phyloP scores from a whole-genome alignment of 805 yeast species.

The Brettanomyces custersianus region DNA sequence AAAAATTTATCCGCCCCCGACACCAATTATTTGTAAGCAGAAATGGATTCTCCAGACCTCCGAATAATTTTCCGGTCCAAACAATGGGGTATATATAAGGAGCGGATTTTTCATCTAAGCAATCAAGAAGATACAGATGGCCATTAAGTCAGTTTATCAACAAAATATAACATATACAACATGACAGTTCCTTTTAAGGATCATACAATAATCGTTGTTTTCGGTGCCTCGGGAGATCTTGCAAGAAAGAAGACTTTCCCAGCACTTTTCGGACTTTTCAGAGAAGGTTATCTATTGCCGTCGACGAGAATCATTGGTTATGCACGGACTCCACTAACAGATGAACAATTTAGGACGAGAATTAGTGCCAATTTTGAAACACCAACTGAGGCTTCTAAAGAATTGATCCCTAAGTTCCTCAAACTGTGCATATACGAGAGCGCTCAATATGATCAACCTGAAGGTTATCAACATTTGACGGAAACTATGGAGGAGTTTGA shows the following conservation, averaged over 20 bases:
- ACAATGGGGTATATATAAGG: too few relatives aligned
- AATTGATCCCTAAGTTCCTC: slow-evolving; percentile 55
- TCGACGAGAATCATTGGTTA: slow-evolving; percentile 77
- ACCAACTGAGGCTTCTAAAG: slow-evolving; percentile 21
- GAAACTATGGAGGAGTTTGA: slow-evolving; percentile 53
- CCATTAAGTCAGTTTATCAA: too few relatives aligned
- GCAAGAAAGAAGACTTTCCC: slow-evolving; percentile 95
- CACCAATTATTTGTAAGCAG: too few relatives aligned
- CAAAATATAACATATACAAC: too few relatives aligned
- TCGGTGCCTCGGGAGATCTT: slow-evolving; percentile 93
- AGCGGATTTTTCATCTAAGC: too few relatives aligned
- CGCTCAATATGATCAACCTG: slow-evolving; percentile 75
- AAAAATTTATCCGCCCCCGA: too few relatives aligned
- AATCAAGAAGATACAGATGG: too few relatives aligned
- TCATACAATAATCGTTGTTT: slow-evolving; percentile 66
- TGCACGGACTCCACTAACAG: slow-evolving; percentile 72
- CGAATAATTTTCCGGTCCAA: too few relatives aligned
- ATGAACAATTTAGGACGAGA: slow-evolving; percentile 60
- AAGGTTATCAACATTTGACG: slow-evolving; percentile 58
- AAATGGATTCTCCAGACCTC: too few relatives aligned
- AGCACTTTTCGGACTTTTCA: slow-evolving; percentile 65
- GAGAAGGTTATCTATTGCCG: slow-evolving; percentile 69
- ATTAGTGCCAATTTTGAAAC: slow-evolving; percentile 52
- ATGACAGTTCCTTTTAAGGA: slow-evolving; percentile 40
- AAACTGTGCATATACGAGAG: slow-evolving; percentile 55